phyloP scores from a whole-genome alignment of 179 eudicot genomes.

The Monotropa hypopitys region DNA sequence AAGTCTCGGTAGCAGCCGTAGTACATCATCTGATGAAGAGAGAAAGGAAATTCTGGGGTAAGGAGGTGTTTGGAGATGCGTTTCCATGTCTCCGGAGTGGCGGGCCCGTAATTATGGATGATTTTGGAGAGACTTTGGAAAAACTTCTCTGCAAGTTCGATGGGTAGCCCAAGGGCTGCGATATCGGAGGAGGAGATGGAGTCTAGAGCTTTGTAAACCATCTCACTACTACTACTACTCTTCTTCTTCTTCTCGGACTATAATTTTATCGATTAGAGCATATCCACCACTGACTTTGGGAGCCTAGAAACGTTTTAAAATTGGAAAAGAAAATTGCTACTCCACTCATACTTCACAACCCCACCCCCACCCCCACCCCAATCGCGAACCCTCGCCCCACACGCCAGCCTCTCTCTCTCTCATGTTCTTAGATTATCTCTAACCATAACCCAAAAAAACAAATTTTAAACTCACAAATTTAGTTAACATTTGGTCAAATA shows the following conservation, averaged over 20 bases:
- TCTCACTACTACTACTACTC: neutral
- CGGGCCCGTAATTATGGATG: constrained; percentile 32
- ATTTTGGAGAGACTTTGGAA: constrained; percentile 39
- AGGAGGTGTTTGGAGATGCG: constrained; percentile 38
- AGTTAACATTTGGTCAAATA: too few species aligned
- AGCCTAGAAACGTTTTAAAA: too few species aligned
- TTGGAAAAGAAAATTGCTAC: too few species aligned
- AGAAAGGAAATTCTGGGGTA: constrained; percentile 60
- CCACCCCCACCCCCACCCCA: too few species aligned
- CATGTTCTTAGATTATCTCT: too few species aligned
- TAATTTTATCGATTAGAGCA: neutral
- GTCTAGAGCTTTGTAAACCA: constrained; percentile 42
- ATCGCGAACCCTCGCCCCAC: too few species aligned
- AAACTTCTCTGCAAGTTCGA: constrained; percentile 28
- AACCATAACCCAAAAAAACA: too few species aligned
- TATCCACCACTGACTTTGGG: too few species aligned
- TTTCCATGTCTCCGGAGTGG: constrained; percentile 54
- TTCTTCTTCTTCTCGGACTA: neutral
- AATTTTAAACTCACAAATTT: too few species aligned
- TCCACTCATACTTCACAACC: too few species aligned
- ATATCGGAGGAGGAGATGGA: constrained; percentile 40
- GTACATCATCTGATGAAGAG: constrained; percentile 78
- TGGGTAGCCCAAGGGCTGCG: constrained; percentile 32
- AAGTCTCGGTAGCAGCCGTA: constrained; percentile 59
- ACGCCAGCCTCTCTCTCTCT: too few species aligned